Evolutionary conservation across 345 rosid genomes (phyloP), one percentile per base, ranked within the genome.

Genomic region (Arabidopsis suecica): DNA sequence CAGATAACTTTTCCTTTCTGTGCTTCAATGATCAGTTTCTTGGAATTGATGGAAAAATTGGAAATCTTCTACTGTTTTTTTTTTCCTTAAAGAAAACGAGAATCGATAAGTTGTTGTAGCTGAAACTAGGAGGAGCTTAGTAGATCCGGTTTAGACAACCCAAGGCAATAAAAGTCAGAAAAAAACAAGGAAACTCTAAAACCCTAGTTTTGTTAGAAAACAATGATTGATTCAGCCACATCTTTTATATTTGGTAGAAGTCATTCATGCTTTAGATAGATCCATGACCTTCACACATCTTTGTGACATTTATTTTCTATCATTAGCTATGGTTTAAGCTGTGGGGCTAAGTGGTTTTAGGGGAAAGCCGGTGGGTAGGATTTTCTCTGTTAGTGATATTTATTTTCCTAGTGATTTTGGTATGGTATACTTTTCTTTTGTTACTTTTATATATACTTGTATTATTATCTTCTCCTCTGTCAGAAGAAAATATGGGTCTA

Each of bases 401-500:
- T 63, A 60, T 38, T 66, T 70, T 20, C 55, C 56, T 61, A 25
- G 44, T 72, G 71, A 47, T 63, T 72, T 71, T 53, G 54, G 36
- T 62, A 47, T 59, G 28, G 33, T 49, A 57, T 76, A 38, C 68
- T 70, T 71, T 74, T 73, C 60, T 49, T 69, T 68, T 72, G 44
- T 36, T 69, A 37, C 65, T 34, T 62, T 58, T n/a, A 14, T 14
- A 18, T 74, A 28, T 69, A 37, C 37, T 66, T 22, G 53, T 41
- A 37, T 65, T 48, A 50, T 59, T 33, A 60, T 72, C 70, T 61
- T 44, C 62, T 51, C 33, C 59, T 41, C 63, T 79, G 85, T 82
- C 87, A 80, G 84, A 75, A 33, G 18, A 61, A 81, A 73, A 81
- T 16, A 81, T 68, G 74, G 74, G 78, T 78, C 32, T 76, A 65